These are phyloP conservation scores for Torulaspora pretoriensis DNA, from an alignment of 1,139 yeast genomes.

Conservation along the genomic window DNA sequence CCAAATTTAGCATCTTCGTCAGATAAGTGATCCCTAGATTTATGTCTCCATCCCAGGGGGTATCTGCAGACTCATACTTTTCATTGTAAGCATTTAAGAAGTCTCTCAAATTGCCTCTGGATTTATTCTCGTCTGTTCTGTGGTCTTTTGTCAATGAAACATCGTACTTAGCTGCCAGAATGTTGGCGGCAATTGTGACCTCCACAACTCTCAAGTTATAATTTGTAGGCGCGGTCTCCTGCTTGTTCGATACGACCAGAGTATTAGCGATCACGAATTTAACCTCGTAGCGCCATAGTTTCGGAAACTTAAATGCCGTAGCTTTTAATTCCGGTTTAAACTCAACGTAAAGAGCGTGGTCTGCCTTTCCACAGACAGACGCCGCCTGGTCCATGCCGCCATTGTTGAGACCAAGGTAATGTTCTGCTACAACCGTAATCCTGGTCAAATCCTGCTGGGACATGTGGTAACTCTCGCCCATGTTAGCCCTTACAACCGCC, in stretches of 20 bases:
- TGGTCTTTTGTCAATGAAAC: constrained; percentile 35
- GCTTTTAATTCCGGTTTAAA: constrained; percentile 59
- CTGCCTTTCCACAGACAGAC: constrained; percentile 59
- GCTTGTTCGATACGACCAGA: constrained; percentile 58
- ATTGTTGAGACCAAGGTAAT: constrained; percentile 67
- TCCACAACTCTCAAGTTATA: constrained; percentile 71
- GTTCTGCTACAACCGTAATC: constrained; percentile 66
- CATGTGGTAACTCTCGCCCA: constrained; percentile 38
- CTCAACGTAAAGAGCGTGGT: constrained; percentile 57
- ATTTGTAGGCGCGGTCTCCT: constrained; percentile 65
- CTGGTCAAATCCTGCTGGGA: constrained; percentile 52
- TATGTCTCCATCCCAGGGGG: constrained; percentile 50
- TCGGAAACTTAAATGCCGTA: constrained; percentile 54
- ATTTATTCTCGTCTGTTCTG: constrained; percentile 44
- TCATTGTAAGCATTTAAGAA: constrained; percentile 52
- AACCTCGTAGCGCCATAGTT: constrained; percentile 42
- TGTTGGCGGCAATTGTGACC: constrained; percentile 58
- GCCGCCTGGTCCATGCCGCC: constrained; percentile 84
- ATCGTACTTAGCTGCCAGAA: constrained; percentile 48
- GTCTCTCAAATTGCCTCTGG: constrained; percentile 65
- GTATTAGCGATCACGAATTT: constrained; percentile 63
- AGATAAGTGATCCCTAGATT: constrained; percentile 45
- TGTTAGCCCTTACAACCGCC: constrained; percentile 55
- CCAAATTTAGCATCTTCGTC: constrained; percentile 41
- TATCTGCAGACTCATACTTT: constrained; percentile 33